Percentiles rank a stretch among this genome's conserved stretches.
phyloP scores from a whole-genome alignment of 805 yeast genomes.

The Clavispora fructus region DNA sequence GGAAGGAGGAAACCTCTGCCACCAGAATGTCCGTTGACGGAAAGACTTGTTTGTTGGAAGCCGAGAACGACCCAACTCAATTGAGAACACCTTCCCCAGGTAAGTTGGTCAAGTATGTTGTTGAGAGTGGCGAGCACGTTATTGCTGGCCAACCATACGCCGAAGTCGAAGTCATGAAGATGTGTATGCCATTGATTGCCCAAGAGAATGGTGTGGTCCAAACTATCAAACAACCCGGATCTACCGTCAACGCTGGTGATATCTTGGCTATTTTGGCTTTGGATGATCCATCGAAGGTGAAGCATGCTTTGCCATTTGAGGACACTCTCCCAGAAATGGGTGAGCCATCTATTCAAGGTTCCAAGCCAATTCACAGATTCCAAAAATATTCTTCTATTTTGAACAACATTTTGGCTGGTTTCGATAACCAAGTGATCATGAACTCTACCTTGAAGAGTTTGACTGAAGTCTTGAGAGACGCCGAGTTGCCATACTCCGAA shows the following conservation, averaged over 20 bases:
- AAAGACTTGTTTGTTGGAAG: conserved; percentile 89
- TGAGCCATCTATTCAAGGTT: conserved; percentile 74
- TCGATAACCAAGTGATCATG: conserved; percentile 94
- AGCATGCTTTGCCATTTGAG: conserved; percentile 92
- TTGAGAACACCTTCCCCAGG: conserved; percentile 99
- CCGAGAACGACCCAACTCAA: conserved; percentile 97
- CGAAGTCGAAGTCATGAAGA: conserved; percentile 98
- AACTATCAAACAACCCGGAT: conserved; percentile 94
- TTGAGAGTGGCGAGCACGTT: conserved; percentile 93
- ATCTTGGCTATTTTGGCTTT: conserved; percentile 89
- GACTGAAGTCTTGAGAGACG: conserved; percentile 68
- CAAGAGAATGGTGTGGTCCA: conserved; percentile 92
- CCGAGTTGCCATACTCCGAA: conserved; percentile 85
- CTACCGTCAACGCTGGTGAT: conserved; percentile 96
- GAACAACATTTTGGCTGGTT: conserved; percentile 80
- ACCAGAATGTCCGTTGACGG: conserved; percentile 93
- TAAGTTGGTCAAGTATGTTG: conserved; percentile 86
- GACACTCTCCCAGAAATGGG: conserved; percentile 91
- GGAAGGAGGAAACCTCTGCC: conserved; percentile 96
- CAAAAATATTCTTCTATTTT: conserved; percentile 53
- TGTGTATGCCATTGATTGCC: conserved; percentile 97
- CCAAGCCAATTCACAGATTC: conserved; percentile 77
- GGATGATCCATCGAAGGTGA: conserved; percentile 96
- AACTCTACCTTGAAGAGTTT: conserved; percentile 71
- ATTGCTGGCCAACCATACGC: conserved; percentile 91